Conservation (phyloP, 23 red algal genomes). For the Gracilariopsis chorda region DNA sequence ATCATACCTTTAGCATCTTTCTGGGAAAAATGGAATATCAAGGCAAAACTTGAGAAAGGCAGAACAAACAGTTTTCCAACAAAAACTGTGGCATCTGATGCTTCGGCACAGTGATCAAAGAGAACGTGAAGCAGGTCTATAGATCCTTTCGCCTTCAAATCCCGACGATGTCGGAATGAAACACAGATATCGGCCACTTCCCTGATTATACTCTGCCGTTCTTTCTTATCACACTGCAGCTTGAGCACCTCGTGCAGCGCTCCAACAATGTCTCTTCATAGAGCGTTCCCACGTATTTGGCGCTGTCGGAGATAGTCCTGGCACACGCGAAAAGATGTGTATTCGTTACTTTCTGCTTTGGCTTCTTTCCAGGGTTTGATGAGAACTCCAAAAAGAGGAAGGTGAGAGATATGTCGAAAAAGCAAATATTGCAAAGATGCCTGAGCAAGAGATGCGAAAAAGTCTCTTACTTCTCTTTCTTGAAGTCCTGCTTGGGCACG, state of each 20-base stretch:
- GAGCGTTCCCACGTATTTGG: not conserved
- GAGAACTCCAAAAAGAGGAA: constrained; percentile 30
- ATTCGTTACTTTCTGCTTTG: not conserved
- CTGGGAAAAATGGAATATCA: not conserved
- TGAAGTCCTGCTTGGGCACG: not conserved
- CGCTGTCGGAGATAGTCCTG: constrained; percentile 13
- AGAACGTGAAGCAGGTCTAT: not conserved
- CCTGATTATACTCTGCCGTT: not conserved
- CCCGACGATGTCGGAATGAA: not conserved
- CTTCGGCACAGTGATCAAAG: not conserved
- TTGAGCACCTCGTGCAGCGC: not conserved
- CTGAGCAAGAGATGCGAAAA: constrained; percentile 43
- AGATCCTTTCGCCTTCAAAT: not conserved
- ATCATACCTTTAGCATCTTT: not conserved
- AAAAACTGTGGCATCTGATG: not conserved
- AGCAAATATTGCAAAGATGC: constrained; percentile 30
- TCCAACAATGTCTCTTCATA: not conserved
- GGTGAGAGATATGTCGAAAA: constrained; percentile 22
- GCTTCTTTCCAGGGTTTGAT: constrained; percentile 4
- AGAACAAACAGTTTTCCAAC: not conserved
- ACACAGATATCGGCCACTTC: constrained; percentile 6
- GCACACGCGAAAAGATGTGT: not conserved
- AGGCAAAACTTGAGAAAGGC: not conserved
- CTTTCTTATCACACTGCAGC: not conserved
- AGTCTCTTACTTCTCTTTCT: not conserved